These are phyloP conservation scores for Aspergillus pseudonomiae DNA, from an alignment of 2,329 filamentous ascomycete genomes.

Conservation along the genomic window DNA sequence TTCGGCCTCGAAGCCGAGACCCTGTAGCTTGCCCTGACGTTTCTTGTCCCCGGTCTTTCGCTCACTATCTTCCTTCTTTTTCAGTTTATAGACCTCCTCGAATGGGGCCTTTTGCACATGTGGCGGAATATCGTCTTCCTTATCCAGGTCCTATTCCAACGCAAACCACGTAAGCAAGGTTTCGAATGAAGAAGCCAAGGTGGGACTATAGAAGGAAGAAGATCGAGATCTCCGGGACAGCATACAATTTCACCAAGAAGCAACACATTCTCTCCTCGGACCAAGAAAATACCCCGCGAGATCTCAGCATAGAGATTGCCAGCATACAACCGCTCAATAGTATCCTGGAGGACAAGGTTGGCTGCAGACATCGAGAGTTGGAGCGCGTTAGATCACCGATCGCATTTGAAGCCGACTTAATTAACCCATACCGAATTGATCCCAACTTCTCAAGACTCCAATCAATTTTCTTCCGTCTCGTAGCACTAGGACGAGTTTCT, in stretches of 20 bases:
- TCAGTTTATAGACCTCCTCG: constrained; percentile 71
- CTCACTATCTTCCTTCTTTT: constrained; percentile 69
- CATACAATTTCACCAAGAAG: constrained; percentile 84
- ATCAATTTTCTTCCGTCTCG: constrained; percentile 93
- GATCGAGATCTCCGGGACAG: background rate
- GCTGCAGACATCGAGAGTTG: constrained; percentile 54
- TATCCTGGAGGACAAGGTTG: constrained; percentile 93
- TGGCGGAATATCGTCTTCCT: constrained; percentile 81
- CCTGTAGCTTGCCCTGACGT: constrained; percentile 70
- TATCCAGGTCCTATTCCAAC: constrained; percentile 76
- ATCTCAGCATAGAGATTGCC: constrained; percentile 79
- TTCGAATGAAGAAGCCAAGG: background rate
- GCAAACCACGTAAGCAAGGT: constrained; percentile 3
- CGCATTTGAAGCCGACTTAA: background rate
- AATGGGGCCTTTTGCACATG: constrained; percentile 69
- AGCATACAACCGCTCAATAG: constrained; percentile 83
- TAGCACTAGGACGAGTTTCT: constrained; percentile 90
- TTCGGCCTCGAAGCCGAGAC: constrained; percentile 86
- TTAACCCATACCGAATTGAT: constrained; percentile 82
- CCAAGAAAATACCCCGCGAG: constrained; percentile 82
- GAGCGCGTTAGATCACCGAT: constrained; percentile 4
- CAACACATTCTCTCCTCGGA: constrained; percentile 95
- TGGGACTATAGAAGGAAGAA: background rate
- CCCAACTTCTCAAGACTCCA: constrained; percentile 91
- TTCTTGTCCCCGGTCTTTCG: constrained; percentile 75